Base-by-base conservation (phyloP, 2,329 filamentous ascomycete species). In the Coleophoma eucalyptorum region DNA sequence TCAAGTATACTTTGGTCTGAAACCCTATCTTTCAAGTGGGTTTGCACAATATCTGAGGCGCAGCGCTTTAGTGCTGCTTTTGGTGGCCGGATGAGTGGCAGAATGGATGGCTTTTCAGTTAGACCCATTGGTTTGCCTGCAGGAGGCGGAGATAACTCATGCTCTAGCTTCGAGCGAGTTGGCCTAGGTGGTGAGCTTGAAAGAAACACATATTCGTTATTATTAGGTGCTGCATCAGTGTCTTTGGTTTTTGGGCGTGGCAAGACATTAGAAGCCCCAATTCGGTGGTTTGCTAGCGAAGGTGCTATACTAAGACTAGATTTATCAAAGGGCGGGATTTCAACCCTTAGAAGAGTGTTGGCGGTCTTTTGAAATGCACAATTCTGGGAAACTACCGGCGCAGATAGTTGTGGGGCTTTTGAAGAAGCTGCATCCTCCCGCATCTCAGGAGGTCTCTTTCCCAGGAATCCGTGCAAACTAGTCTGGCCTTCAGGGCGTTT, bases 171-270 rank as follows among this genome's bases (percentile, higher is more conserved):
- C 8, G 41, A 43, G 12, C 46, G 18, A 37, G 57, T 56, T 15
- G 54, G 47, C 49, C 55, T 54, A 8, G 57, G 58, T n/a, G 62
- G 62, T 35, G 65, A 63, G 41, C 58, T 58, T 33, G 67, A 61
- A 16, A 69, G 49, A 48, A 67, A 64, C 40, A 63, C 49, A 53
- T 65, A 63, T 45, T 55, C 45, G 46, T 61, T 57, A 35, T 55
- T 37, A 5, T 43, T 49, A n/a, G 48, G 44, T 42, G 53, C 19
- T 43, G 55, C 41, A 35, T 40, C 33, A 52, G 50, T 35, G 32
- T 41, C 18, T 41, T 40, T 49, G 20, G 55, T 51, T 21, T 56
- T 53, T 5, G 63, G 65, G 15, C 62, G 57, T 15, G 42, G 53
- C 3, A 49, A 46, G 4, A 52, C 51, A 19, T 56, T 51, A 34